Percentiles rank a stretch among this genome's conserved stretches.
Evolutionary conservation across 1,284 basidiomycete species (phyloP).

Genomic region (Cryptococcus jaspeensis): DNA sequence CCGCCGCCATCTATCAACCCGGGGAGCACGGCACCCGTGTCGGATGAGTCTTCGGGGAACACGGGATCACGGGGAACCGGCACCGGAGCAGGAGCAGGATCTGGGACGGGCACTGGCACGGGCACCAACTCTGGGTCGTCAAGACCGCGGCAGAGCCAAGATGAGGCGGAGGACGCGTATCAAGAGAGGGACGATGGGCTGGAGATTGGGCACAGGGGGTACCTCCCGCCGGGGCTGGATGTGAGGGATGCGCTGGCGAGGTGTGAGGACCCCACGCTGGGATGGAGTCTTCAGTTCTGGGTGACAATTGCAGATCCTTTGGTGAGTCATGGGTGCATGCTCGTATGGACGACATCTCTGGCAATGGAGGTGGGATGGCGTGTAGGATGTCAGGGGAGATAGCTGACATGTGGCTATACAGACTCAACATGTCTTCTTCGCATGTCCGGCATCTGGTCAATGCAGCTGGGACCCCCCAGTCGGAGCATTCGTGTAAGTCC

Average conservation of each 20-base stretch:
- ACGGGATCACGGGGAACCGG: no score
- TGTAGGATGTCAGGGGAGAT: background rate
- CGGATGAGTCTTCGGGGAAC: no score
- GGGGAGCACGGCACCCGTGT: background rate
- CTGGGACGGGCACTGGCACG: no score
- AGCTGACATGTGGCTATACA: constrained; percentile 42
- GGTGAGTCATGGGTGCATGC: constrained; percentile 21
- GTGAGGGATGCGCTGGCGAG: constrained; percentile 35
- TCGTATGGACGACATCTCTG: background rate
- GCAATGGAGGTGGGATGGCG: background rate
- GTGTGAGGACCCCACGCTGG: constrained; percentile 44
- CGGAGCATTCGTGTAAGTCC: constrained; percentile 71
- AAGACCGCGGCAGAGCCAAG: background rate
- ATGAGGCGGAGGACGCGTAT: background rate
- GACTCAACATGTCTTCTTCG: constrained; percentile 82
- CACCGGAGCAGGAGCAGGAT: no score
- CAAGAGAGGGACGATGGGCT: background rate
- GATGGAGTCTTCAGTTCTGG: constrained; percentile 50
- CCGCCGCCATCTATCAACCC: background rate
- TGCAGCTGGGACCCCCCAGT: constrained; percentile 88
- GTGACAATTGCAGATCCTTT: constrained; percentile 49
- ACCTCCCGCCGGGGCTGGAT: constrained; percentile 28
- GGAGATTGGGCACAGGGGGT: constrained; percentile 17
- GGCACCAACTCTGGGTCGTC: no score
- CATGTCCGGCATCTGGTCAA: constrained; percentile 75